Evolutionary conservation across 2,329 filamentous ascomycete species (phyloP).

Genomic region (Exophiala sideris): DNA sequence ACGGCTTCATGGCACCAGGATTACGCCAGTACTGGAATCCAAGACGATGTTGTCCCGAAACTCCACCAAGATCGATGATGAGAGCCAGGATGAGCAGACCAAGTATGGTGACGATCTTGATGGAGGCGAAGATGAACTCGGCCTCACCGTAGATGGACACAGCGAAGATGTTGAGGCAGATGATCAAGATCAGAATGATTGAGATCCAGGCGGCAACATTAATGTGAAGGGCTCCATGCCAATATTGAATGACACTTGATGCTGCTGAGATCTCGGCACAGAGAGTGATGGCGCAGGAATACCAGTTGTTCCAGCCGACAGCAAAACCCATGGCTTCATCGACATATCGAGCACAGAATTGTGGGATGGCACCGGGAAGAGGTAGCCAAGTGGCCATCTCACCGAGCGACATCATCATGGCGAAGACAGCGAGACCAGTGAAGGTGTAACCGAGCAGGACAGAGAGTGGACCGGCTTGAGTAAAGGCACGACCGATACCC

Average conservation of each 20-base stretch:
- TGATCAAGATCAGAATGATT: slow-evolving; percentile 32
- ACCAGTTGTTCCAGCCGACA: slow-evolving; percentile 48
- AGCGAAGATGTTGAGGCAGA: slow-evolving; percentile 64
- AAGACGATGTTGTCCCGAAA: slow-evolving; percentile 48
- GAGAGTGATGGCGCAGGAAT: slow-evolving; percentile 39
- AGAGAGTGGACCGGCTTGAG: slow-evolving; percentile 36
- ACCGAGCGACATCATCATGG: slow-evolving; percentile 40
- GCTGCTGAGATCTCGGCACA: slow-evolving; percentile 62
- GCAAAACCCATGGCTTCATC: slow-evolving; percentile 46
- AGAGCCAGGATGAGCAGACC: slow-evolving; percentile 51
- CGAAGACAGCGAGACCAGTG: slow-evolving; percentile 28
- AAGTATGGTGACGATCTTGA: slow-evolving; percentile 51
- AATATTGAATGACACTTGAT: slow-evolving; percentile 62
- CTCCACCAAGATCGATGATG: slow-evolving; percentile 49
- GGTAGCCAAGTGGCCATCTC: slow-evolving; percentile 44
- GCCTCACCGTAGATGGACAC: slow-evolving; percentile 47
- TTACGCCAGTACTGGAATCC: slow-evolving; percentile 60
- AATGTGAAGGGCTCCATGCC: slow-evolving; percentile 42
- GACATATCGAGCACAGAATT: slow-evolving; percentile 40
- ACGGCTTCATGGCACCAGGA: slow-evolving; percentile 28
- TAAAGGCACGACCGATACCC: slow-evolving; percentile 36
- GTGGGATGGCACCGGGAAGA: slow-evolving; percentile 40
- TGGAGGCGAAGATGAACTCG: slow-evolving; percentile 47
- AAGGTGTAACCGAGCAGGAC: slow-evolving; percentile 38
- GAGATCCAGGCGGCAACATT: slow-evolving; percentile 32